Conservation (phyloP, 2,329 filamentous ascomycete species). For the Aspergillus sojae region DNA sequence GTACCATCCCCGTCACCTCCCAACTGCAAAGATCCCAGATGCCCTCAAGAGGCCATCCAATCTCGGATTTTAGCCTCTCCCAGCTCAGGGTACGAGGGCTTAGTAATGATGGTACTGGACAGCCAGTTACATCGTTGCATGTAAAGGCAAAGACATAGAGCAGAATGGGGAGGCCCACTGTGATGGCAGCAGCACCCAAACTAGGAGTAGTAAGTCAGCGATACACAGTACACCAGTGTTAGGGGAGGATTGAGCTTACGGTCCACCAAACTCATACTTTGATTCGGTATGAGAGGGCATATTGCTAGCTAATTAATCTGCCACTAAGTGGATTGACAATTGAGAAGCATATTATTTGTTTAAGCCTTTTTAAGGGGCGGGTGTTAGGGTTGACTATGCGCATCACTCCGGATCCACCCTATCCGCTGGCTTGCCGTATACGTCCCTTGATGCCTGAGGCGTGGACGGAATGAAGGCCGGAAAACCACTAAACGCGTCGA, state of each 20-base stretch:
- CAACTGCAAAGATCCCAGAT: conserved; percentile 56
- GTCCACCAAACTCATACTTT: conserved; percentile 45
- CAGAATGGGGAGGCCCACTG: conserved; percentile 74
- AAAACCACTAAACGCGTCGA: conserved; percentile 44
- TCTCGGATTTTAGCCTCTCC: conserved; percentile 71
- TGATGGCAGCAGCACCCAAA: conserved; percentile 72
- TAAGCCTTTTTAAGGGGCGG: background rate
- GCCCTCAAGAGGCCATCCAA: conserved; percentile 74
- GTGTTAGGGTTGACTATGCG: background rate
- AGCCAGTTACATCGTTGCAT: conserved; percentile 89
- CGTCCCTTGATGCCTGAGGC: conserved; percentile 6
- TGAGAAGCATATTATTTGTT: background rate
- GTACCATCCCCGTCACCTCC: conserved; percentile 63
- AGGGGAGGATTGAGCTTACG: conserved; percentile 29
- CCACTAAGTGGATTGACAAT: background rate
- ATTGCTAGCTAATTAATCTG: background rate
- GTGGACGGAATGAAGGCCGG: background rate
- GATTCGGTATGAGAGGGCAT: conserved; percentile 3
- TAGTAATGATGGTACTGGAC: conserved; percentile 77
- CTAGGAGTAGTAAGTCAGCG: conserved; percentile 46
- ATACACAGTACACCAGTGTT: conserved; percentile 9
- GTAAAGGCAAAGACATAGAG: conserved; percentile 77
- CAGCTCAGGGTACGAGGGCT: conserved; percentile 68
- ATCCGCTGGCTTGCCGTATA: background rate
- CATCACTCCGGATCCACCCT: background rate